Evolutionary conservation across 1,284 basidiomycete genomes (phyloP), one percentile per base, ranked within the genome.

Genomic region (Cutaneotrichosporon sp.): DNA sequence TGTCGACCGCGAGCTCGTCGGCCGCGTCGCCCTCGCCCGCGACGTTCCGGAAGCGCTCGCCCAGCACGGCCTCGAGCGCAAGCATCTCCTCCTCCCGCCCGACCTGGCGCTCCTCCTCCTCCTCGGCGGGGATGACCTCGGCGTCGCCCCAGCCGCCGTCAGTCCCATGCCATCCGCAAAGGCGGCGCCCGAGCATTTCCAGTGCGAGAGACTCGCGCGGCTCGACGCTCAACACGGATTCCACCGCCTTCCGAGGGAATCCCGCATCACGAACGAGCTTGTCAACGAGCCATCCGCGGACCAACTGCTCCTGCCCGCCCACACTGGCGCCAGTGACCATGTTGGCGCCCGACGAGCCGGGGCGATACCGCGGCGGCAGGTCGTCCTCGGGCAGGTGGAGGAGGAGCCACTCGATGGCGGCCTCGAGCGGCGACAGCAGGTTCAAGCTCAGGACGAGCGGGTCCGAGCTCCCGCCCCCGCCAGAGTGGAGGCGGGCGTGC

Each of bases 241-340:
- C 86, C 16, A 94, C 90, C 10, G 85, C 81, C 62, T 88, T 85
- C 1, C 84, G 79, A 8, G 93, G 93, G 81, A 89, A 94, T 2
- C 93, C 94, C 46, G 89, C 90, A 72, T 90, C 86, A 72, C 92
- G 92, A 59, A 89, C 83, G 2, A 91, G 86, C 70, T 88, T 87
- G 58, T 97, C 91, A 64, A 89, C 85, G 2, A 89, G 80, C 95
- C 95, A 97, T 16, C 89, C 84, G 58, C 81, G 84, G 65, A 87
- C 88, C 20, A 97, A 77, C 61, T 88, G 85, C 34, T 85, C 84
- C 18, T 76, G 60, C 4, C 76, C 76, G 43, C 61, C 87, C 54
- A 89, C 81, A 70, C 89, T 90, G 2, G 73, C 77, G 9, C 77
- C 71, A 0, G 75, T 87, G 64, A 83, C 62, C 82, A 77, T 67